phyloP scores from a whole-genome alignment of 2,329 filamentous ascomycete genomes.

The Leptodontidium sp. region DNA sequence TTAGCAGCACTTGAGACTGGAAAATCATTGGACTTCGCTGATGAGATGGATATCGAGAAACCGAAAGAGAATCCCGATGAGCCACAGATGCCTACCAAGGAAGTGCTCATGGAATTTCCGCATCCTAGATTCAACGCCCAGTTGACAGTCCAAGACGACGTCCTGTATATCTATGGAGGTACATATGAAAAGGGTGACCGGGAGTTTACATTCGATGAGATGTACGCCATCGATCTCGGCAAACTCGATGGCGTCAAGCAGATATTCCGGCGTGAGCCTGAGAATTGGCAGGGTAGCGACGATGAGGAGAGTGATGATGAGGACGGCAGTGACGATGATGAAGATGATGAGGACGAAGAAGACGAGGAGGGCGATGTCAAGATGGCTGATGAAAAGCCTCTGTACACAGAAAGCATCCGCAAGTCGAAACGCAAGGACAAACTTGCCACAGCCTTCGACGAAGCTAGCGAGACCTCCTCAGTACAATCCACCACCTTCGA shows the following conservation, averaged over 20 bases:
- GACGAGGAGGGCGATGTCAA: conserved; percentile 55
- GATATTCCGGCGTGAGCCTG: conserved; percentile 83
- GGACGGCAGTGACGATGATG: conserved; percentile 61
- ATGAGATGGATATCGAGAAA: conserved; percentile 57
- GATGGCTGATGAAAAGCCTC: conserved; percentile 45
- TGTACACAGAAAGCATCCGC: conserved; percentile 55
- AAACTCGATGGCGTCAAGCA: conserved; percentile 95
- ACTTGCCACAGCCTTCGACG: conserved; percentile 47
- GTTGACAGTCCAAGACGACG: conserved; percentile 88
- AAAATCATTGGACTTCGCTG: conserved; percentile 63
- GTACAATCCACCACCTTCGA: conserved; percentile 63
- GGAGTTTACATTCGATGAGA: conserved; percentile 94
- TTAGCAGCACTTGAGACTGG: conserved; percentile 85
- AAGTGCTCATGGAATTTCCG: conserved; percentile 82
- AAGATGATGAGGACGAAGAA: conserved; percentile 55
- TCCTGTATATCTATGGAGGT: conserved; percentile 92
- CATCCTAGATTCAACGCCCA: conserved; percentile 92
- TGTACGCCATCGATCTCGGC: conserved; percentile 92
- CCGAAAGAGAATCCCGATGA: conserved; percentile 61
- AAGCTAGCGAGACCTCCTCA: conserved; percentile 50
- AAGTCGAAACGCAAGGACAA: conserved; percentile 66
- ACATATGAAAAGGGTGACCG: conserved; percentile 95
- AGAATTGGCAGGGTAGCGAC: conserved; percentile 81
- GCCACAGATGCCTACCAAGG: conserved; percentile 65
- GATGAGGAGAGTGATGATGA: conserved; percentile 68